Base-by-base conservation (phyloP, 139 green algal genomes). In the Micromonas commoda region DNA sequence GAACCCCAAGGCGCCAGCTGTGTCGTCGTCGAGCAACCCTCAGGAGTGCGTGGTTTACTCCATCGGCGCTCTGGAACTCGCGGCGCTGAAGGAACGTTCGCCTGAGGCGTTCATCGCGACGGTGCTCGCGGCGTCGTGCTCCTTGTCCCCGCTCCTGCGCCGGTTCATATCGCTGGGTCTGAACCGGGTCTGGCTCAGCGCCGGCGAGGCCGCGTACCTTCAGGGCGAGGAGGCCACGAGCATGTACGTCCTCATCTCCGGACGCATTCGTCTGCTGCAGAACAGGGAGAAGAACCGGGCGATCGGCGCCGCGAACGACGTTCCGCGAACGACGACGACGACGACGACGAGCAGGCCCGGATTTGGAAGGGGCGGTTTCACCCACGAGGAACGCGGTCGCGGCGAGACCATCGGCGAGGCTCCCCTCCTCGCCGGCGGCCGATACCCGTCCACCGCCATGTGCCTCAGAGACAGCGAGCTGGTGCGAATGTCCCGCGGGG, bases 211-310 rank as follows among this genome's bases (percentile, higher is more conserved):
- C 34, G 87, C 83, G 19, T 95, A 91, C 82, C 63, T 81, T 29
- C 6, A 75, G 28, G 84, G 85, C 19, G 85, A 90, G 26, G 65
- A 84, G 5, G 90, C 90, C 5, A 84, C 83, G n/a, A 87, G 80
- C 63, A 69, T 95, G 70, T 95, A 86, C 80, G 77, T 95, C 19
- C 69, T 91, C n/a, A 95, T 95, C 80, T 86, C 74, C 38, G 90
- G 90, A 3, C 83, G 90, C 3, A 65, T 90, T 91, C 64, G 64
- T 64, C 65, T 92, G 64, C 82, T 87, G 71, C 77, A 86, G 52
- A 70, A 83, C 16, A 23, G 70, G 2, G 45, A 57, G 9, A n/a
- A n/a, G n/a, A n/a, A n/a, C n/a, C n/a, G n/a, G n/a, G n/a, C n/a
- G n/a, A n/a, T n/a, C n/a, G n/a, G n/a, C n/a, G n/a, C n/a, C n/a